phyloP scores from a whole-genome alignment of 2,329 filamentous ascomycete species.

The Cladobotryum mycophilum region DNA sequence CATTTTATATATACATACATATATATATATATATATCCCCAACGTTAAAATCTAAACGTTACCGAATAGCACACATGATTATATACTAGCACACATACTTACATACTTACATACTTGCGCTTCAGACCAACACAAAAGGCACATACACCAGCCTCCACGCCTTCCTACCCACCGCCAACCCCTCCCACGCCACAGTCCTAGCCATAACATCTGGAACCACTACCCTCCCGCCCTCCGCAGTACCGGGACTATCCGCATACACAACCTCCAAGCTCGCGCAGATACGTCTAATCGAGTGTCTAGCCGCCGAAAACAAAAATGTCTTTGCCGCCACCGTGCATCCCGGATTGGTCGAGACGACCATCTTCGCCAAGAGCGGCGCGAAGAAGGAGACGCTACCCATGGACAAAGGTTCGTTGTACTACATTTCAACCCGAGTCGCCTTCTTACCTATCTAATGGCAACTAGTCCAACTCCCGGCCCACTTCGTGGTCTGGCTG shows the following conservation, averaged over 20 bases:
- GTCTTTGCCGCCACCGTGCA: conserved; percentile 18
- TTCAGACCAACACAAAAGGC: too few species aligned
- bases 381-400: conserved; percentile 16
- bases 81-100: too few species aligned
- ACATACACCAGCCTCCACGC: too few species aligned
- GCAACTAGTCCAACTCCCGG: conserved; percentile 25
- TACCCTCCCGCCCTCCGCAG: conserved; percentile 12
- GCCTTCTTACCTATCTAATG: background rate
- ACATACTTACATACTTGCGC: too few species aligned
- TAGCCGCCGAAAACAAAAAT: conserved; percentile 19
- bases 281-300: conserved; percentile 20
- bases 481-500: conserved; percentile 39
- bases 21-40: too few species aligned
- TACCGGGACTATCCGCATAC: conserved; percentile 13
- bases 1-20: too few species aligned
- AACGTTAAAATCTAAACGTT: too few species aligned
- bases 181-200: conserved; percentile 15
- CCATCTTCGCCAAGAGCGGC: conserved; percentile 17
- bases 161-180: conserved; percentile 1
- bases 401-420: conserved; percentile 17
- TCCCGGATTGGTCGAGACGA: conserved; percentile 20
- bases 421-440: too few species aligned
- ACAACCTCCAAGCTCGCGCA: conserved; percentile 8
- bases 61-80: too few species aligned
- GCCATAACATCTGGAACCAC: conserved; percentile 17